Percentiles rank a stretch among this genome's conserved stretches.
phyloP scores from a whole-genome alignment of 1,284 basidiomycete species.

The Pseudozyma thailandica region DNA sequence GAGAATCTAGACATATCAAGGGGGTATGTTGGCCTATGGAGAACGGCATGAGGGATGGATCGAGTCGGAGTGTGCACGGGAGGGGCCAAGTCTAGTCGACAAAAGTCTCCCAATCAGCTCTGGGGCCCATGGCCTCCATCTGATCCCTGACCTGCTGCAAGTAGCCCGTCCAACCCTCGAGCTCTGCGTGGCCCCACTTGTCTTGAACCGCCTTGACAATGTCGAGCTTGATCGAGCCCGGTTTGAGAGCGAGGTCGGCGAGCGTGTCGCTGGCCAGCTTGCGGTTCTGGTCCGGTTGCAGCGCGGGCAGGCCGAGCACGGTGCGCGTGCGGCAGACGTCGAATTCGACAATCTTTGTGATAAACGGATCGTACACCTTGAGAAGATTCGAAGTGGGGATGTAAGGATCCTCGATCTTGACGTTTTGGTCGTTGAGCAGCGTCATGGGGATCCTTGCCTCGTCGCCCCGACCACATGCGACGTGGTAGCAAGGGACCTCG shows the following conservation, averaged over 20 bases:
- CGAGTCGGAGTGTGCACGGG: neutral
- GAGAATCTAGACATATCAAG: neutral
- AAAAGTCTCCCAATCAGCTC: slow-evolving; percentile 43
- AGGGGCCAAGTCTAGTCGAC: slow-evolving; percentile 17
- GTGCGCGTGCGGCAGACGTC: slow-evolving; percentile 32
- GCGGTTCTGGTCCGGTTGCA: slow-evolving; percentile 19
- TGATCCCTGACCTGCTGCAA: slow-evolving; percentile 34
- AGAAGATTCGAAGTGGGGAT: slow-evolving; percentile 39
- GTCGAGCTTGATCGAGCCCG: slow-evolving; percentile 24
- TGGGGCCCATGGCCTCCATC: slow-evolving; percentile 43
- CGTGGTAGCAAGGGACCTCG: slow-evolving; percentile 48
- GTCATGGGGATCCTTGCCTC: slow-evolving; percentile 37
- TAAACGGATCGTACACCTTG: slow-evolving; percentile 46
- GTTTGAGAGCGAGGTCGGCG: slow-evolving; percentile 32
- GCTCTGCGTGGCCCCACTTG: slow-evolving; percentile 13
- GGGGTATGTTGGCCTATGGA: slow-evolving; percentile 1
- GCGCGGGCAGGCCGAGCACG: slow-evolving; percentile 28
- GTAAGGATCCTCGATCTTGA: slow-evolving; percentile 42
- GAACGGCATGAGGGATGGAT: neutral
- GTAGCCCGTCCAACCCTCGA: slow-evolving; percentile 37
- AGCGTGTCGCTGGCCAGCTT: slow-evolving; percentile 10
- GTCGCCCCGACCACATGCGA: slow-evolving; percentile 37
- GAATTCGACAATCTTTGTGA: slow-evolving; percentile 44
- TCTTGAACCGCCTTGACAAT: slow-evolving; percentile 35
- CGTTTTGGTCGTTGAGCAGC: slow-evolving; percentile 29